Evolutionary conservation across 148 eudicot genomes (phyloP).

Genomic region (Rhododendron griersonianum): DNA sequence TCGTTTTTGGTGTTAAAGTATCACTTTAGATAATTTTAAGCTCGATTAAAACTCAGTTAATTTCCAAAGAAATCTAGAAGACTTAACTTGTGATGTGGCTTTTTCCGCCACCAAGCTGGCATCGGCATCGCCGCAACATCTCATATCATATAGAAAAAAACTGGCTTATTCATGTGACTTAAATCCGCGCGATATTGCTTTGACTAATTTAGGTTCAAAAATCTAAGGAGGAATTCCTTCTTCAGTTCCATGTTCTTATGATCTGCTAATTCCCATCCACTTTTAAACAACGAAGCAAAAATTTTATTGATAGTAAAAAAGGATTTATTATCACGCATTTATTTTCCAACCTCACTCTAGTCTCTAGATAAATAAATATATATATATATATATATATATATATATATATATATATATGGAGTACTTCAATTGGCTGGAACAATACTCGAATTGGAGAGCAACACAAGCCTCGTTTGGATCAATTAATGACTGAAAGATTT

Average conservation of each 20-base stretch:
- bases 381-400: no score
- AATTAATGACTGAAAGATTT: neutral
- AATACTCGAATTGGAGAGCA: neutral
- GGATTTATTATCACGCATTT: neutral
- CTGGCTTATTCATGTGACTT: neutral
- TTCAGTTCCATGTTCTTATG: no score
- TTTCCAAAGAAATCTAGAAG: neutral
- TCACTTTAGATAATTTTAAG: neutral
- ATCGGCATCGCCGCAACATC: neutral
- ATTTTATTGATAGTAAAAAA: no score
- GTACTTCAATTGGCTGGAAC: neutral
- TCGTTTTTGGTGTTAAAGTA: neutral
- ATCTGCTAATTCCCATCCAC: neutral
- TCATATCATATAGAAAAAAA: neutral
- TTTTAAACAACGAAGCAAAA: no score
- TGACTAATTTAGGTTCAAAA: neutral
- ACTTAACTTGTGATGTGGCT: neutral
- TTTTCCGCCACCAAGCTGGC: neutral
- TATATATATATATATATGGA: neutral
- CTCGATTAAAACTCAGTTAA: neutral
- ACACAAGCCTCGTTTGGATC: neutral
- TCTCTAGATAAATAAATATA: neutral
- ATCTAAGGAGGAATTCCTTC: neutral
- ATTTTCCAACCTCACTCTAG: neutral
- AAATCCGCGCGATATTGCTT: neutral